Conservation (phyloP, 257 asterid genomes). For the Scutellaria barbata region DNA sequence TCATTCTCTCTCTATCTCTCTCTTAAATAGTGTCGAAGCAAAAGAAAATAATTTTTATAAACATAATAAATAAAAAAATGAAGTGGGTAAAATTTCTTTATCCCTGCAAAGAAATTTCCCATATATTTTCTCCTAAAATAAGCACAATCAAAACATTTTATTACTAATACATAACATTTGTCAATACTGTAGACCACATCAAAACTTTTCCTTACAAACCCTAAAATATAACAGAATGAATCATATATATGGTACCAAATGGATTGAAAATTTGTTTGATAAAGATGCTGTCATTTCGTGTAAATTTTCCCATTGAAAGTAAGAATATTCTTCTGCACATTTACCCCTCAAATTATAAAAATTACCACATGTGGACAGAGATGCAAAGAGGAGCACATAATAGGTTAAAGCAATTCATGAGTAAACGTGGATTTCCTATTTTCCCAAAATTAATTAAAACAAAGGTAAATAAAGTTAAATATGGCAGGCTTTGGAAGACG, state of each 20-base stretch:
- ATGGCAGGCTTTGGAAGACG: slow-evolving; percentile 36
- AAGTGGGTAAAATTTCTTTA: too few species aligned
- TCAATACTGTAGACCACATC: background rate
- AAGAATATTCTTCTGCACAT: slow-evolving; percentile 33
- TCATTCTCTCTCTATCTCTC: background rate
- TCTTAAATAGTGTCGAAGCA: background rate
- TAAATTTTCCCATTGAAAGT: background rate
- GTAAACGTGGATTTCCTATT: background rate
- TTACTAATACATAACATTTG: background rate
- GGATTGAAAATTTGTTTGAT: background rate
- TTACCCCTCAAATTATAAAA: slow-evolving; percentile 31
- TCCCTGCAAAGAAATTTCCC: too few species aligned
- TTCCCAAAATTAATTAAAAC: slow-evolving; percentile 23
- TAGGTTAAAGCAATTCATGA: background rate
- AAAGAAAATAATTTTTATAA: too few species aligned
- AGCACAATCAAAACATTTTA: too few species aligned
- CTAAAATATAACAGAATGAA: background rate
- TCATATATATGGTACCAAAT: background rate
- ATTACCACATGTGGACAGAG: slow-evolving; percentile 18
- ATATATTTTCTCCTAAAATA: too few species aligned
- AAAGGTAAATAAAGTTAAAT: background rate
- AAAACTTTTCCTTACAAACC: background rate
- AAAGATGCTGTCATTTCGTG: slow-evolving; percentile 25
- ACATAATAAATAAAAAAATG: too few species aligned
- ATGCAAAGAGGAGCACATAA: slow-evolving; percentile 8